Conservation (phyloP, 768 basidiomycete species). For the Pisolithus tinctorius region DNA sequence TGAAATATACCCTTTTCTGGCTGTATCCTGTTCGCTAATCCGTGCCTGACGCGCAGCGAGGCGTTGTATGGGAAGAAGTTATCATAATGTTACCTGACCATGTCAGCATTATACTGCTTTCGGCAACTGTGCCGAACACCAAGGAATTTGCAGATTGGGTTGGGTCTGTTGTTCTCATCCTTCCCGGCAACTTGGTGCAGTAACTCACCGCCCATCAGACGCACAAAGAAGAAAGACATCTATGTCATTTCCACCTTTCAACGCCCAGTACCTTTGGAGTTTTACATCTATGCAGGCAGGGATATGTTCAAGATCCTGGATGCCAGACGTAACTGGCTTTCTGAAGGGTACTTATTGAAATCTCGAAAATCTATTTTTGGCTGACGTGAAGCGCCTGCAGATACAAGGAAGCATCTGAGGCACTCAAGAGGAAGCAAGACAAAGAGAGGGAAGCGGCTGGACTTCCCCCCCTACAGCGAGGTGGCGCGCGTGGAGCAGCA, state of each 20-base stretch:
- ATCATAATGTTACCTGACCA: conserved; percentile 99
- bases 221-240: conserved; percentile 98
- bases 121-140: conserved; percentile 96
- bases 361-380: neutral
- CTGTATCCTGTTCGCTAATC: conserved; percentile 7
- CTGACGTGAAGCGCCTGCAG: conserved; percentile 32
- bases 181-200: conserved; percentile 2
- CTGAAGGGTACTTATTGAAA: conserved; percentile 54
- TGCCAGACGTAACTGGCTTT: conserved; percentile 60
- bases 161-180: conserved; percentile 54
- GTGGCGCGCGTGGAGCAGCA: conserved; percentile 73
- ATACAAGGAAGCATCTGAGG: conserved; percentile 86
- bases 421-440: conserved; percentile 89
- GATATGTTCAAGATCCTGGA: conserved; percentile 93
- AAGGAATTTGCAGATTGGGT: conserved; percentile 99
- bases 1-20: conserved; percentile 27
- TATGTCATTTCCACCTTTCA: conserved; percentile 97
- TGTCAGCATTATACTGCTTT: conserved; percentile 93
- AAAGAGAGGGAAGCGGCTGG: conserved; percentile 97
- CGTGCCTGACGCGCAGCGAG: conserved; percentile 52
- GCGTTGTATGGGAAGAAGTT: conserved; percentile 99
- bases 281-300: conserved; percentile 91
- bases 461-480: conserved; percentile 74
- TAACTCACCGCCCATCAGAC: conserved; percentile 39
- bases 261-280: conserved; percentile 94